These are phyloP conservation scores for Acanthamoeba lenticulata DNA, from an alignment of 208 protist species.

Conservation along the genomic window DNA sequence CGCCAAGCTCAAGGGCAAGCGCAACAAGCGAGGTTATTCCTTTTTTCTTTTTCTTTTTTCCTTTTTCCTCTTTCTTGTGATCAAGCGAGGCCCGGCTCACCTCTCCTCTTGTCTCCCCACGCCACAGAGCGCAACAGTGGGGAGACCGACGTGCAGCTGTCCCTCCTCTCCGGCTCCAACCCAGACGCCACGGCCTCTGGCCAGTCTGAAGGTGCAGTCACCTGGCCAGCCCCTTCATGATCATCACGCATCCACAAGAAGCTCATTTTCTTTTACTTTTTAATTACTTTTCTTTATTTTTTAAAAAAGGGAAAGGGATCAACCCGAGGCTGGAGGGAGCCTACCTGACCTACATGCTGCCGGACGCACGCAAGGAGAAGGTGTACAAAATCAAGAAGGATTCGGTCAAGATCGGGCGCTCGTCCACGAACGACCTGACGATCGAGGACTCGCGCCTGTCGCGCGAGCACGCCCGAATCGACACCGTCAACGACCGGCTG, in stretches of 20 bases:
- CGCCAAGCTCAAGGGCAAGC: background rate
- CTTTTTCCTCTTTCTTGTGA: background rate
- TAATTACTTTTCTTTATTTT: background rate
- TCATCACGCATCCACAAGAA: background rate
- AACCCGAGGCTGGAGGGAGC: background rate
- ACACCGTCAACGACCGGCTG: conserved; percentile 1
- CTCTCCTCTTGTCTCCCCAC: background rate
- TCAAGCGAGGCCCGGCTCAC: background rate
- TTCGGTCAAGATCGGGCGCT: background rate
- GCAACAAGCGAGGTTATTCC: background rate
- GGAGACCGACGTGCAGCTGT: background rate
- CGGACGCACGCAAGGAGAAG: conserved; percentile 3
- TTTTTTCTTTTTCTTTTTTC: background rate
- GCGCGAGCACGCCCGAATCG: conserved; percentile 20
- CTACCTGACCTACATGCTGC: conserved; percentile 4
- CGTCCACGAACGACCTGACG: background rate
- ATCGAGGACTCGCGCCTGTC: conserved; percentile 2
- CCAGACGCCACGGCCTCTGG: background rate
- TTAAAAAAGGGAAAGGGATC: background rate
- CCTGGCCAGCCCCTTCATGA: background rate
- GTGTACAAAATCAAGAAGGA: conserved; percentile 59
- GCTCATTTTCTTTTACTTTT: background rate
- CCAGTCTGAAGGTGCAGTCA: background rate
- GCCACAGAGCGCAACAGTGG: background rate
- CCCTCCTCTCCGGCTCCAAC: background rate